Evolutionary conservation across 2,329 filamentous ascomycete species (phyloP), one percentile per base, ranked within the genome.

Genomic region (Fusarium pseudocircinatum): DNA sequence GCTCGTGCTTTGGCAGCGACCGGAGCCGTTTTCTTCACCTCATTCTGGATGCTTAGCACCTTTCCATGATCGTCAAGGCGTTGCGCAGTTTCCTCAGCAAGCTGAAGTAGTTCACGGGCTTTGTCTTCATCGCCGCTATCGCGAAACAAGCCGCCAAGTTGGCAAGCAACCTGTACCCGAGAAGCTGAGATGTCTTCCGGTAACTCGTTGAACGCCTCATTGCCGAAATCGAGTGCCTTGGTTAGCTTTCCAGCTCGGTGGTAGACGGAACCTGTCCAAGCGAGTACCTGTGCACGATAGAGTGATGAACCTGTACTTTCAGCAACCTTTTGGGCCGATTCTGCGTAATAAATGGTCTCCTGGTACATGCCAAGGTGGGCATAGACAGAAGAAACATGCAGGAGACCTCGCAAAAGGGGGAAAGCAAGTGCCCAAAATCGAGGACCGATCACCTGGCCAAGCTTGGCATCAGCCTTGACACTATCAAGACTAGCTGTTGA

Each of bases 341-440:
- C 93, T 4, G 93, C 92, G 75, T 97, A 97, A 79, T 95, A 96
- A 2, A 96, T 84, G 4, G 96, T 96, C 80, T 98, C 96, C 68
- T 94, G 91, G 72, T 95, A 94, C 82, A 97, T 89, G 34, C 96
- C 96, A 71, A 96, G 89, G 73, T 97, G 92, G 2, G 93, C 90
- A 75, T 95, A 97, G 3, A 97, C 85, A 8, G 88, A 88, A 1
- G 94, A 94, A 7, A 97, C 88, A 65, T 95, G 91, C 67, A 91
- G 83, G 20, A 97, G 85, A 63, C 91, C 90, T 36, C 89, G 88
- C 75, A 95, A 91, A 26, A 98, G 87, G 2, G 92, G 90, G 34
- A 90, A 89, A 13, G 96, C 91, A 26, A 97, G 85, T 11, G 88
- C 86, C 96, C 96, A 98, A 77, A 96, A 95, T 6, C 89, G 87